phyloP scores from a whole-genome alignment of 352 stramenopile genomes.

The Globisporangium spiculum region DNA sequence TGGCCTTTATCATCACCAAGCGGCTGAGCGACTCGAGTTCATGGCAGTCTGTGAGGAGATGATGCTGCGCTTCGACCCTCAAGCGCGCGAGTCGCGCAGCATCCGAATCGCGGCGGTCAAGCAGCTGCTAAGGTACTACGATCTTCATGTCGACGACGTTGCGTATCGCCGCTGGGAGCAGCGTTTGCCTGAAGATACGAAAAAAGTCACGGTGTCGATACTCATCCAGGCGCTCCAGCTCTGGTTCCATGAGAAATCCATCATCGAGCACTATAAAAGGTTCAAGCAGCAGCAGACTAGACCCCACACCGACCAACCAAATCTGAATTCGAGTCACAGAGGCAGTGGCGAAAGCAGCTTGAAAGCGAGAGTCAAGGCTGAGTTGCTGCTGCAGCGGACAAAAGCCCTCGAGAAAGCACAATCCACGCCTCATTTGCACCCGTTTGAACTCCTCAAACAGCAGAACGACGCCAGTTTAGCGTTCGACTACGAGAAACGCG shows the following conservation, averaged over 20 bases:
- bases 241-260: constrained; percentile 49
- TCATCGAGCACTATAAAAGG: constrained; percentile 36
- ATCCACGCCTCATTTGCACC: constrained; percentile 33
- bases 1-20: background rate
- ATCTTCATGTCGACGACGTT: constrained; percentile 33
- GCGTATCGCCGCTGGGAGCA: constrained; percentile 64
- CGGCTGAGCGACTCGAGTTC: constrained; percentile 31
- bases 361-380: background rate
- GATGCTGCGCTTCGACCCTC: constrained; percentile 41
- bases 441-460: constrained; percentile 44
- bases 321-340: background rate
- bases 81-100: constrained; percentile 27
- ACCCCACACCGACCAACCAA: constrained; percentile 5
- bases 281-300: constrained; percentile 14
- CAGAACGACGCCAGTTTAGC: constrained; percentile 33
- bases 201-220: constrained; percentile 33
- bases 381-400: background rate
- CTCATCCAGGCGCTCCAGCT: constrained; percentile 45
- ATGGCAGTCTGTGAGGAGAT: constrained; percentile 47
- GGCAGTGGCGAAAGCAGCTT: background rate
- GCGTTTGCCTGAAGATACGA: constrained; percentile 24
- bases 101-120: constrained; percentile 36
- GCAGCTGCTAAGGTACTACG: constrained; percentile 40
- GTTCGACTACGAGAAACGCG: constrained; percentile 54
- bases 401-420: constrained; percentile 23